Evolutionary conservation across 371 early-diverging fungal genomes (phyloP), one percentile per base, ranked within the genome.

Genomic region (Mortierella sp.): DNA sequence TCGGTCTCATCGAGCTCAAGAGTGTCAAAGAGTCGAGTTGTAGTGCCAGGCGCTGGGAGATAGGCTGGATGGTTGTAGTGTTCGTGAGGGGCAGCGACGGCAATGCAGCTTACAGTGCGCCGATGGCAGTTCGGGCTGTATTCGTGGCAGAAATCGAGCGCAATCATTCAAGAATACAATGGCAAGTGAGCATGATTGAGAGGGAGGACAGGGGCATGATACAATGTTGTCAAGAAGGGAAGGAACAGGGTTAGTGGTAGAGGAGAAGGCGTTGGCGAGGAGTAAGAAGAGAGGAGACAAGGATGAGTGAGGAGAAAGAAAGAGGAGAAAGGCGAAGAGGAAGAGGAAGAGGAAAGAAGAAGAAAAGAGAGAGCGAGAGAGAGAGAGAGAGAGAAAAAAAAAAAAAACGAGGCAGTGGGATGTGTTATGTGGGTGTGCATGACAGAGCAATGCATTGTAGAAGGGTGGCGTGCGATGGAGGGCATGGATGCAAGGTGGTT

Each of bases 51-150:
- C 12, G 56, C 45, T 21, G 64, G 55, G 4, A 48, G 29, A 57
- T 61, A 68, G 11, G 68, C 61, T 0, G 68, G 71, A 45, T 60
- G 48, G n/a, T 66, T 60, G 11, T 66, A 48, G 46, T 70, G 64
- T 44, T 75, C 71, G 25, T 75, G 67, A 57, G 61, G 62, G 18
- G 72, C 60, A 28, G 77, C 59, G 2, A 72, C 69, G 37, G 70
- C 63, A 18, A 69, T 50, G 58, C 72, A 77, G 66, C 77, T 77
- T 50, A 68, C 47, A 15, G 77, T 72, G 61, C 77, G 77, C 51
- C 77, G 77, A 25, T 77, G 77, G 37, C 69, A 77, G 61, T 59
- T 65, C 23, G 58, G n/a, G n/a, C n/a, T n/a, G n/a, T n/a, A n/a
- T n/a, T n/a, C n/a, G n/a, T 37, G 37, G 9, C 37, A 37, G 37